These are phyloP conservation scores for Boletus mariae DNA, from an alignment of 1,284 basidiomycete genomes.

Conservation along the genomic window DNA sequence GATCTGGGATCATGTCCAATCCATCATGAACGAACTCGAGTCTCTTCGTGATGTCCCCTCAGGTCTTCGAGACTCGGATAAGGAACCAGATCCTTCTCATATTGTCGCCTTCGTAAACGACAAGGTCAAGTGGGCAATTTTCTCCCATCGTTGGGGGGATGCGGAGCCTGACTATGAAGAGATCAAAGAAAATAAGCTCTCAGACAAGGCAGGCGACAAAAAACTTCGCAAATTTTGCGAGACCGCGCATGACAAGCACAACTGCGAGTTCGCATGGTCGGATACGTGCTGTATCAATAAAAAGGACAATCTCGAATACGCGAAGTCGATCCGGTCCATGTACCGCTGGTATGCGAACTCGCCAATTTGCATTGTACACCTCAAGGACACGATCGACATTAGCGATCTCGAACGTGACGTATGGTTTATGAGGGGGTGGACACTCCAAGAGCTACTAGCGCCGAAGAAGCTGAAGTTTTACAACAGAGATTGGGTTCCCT, in stretches of 20 bases:
- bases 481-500: background rate
- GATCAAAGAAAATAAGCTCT: background rate
- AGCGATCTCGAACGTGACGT: background rate
- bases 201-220: background rate
- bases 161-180: background rate
- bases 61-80: background rate
- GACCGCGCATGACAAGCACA: background rate
- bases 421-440: background rate
- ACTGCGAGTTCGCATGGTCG: background rate
- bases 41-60: background rate
- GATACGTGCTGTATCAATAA: background rate
- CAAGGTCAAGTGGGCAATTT: background rate
- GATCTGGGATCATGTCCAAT: background rate
- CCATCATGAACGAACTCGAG: background rate
- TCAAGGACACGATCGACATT: background rate
- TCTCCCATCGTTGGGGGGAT: background rate
- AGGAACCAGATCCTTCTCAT: background rate
- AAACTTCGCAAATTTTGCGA: background rate
- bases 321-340: background rate
- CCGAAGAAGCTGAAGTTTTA: background rate
- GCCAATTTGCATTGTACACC: background rate
- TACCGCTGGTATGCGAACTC: conserved; percentile 1
- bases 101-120: background rate
- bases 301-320: background rate
- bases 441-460: background rate